Percentiles rank a stretch among this genome's conserved stretches.
These are phyloP conservation scores for Herpetomonas tarakana DNA, from an alignment of 208 protist genomes.

Conservation along the genomic window DNA sequence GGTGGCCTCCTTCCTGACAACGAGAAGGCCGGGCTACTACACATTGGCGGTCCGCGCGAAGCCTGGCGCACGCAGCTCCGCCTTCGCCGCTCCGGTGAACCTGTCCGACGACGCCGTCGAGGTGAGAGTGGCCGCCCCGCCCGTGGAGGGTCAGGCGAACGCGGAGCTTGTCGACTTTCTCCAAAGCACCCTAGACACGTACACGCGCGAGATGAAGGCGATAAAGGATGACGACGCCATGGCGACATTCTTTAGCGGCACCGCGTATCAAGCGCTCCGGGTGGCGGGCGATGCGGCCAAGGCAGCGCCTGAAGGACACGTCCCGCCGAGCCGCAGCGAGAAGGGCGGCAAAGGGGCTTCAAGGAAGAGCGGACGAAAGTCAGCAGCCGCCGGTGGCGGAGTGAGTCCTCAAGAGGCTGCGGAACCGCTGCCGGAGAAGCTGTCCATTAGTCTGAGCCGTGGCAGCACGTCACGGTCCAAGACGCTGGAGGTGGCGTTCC, in stretches of 20 bases:
- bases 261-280: background rate
- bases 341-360: too few species aligned
- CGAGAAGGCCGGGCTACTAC: slow-evolving; percentile 40
- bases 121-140: slow-evolving; percentile 62
- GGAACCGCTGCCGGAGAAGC: slow-evolving; percentile 24
- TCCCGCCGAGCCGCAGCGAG: too few species aligned
- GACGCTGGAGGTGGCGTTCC: slow-evolving; percentile 46
- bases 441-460: slow-evolving; percentile 47
- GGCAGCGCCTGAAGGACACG: slow-evolving; percentile 13
- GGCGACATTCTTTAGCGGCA: slow-evolving; percentile 9
- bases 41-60: slow-evolving; percentile 63
- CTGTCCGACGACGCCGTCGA: slow-evolving; percentile 32
- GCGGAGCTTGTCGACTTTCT: slow-evolving; percentile 69
- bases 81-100: slow-evolving; percentile 28
- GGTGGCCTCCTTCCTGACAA: slow-evolving; percentile 56
- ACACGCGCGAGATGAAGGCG: slow-evolving; percentile 19
- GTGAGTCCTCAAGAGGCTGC: too few species aligned
- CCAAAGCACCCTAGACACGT: slow-evolving; percentile 35
- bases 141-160: slow-evolving; percentile 80
- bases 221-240: slow-evolving; percentile 1
- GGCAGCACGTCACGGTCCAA: slow-evolving; percentile 62
- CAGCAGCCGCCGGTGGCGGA: too few species aligned
- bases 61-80: slow-evolving; percentile 54
- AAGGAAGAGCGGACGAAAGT: too few species aligned
- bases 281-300: background rate